A percentile compares a stretch with the other conserved stretches of the same genome.
Conservation (phyloP, 1,284 basidiomycete species). For the Pseudozyma tsukubaensis region DNA sequence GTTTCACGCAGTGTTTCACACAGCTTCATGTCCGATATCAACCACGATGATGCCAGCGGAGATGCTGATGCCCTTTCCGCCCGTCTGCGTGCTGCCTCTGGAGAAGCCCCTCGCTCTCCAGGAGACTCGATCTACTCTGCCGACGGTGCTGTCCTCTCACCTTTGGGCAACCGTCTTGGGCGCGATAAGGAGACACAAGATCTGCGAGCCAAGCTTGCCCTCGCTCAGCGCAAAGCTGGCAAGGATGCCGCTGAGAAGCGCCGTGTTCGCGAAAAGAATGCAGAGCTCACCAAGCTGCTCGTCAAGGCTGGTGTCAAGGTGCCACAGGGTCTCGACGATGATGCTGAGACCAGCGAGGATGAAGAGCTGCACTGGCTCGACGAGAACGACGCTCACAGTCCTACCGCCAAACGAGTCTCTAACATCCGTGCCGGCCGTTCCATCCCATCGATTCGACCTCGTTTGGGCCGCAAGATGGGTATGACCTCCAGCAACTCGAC, state of each 20-base stretch:
- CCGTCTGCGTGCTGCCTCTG: conserved; percentile 38
- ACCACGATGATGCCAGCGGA: conserved; percentile 33
- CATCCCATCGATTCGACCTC: conserved; percentile 26
- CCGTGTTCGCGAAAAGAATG: conserved; percentile 59
- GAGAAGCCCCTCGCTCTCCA: conserved; percentile 41
- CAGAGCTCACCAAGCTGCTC: conserved; percentile 55
- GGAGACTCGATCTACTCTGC: conserved; percentile 48
- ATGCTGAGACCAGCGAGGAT: conserved; percentile 57
- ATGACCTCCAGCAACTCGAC: conserved; percentile 44
- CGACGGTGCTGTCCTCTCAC: conserved; percentile 42
- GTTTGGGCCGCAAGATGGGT: conserved; percentile 39
- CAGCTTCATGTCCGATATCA: conserved; percentile 51
- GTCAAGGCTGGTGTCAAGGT: conserved; percentile 54
- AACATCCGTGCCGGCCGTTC: conserved; percentile 32
- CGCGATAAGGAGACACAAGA: conserved; percentile 59
- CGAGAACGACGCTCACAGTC: conserved; percentile 38
- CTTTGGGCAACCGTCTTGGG: conserved; percentile 43
- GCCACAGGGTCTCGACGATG: conserved; percentile 51
- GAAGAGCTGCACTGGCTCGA: conserved; percentile 47
- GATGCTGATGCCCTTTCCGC: conserved; percentile 38
- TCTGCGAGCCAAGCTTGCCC: conserved; percentile 59
- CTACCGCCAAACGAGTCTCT: conserved; percentile 30
- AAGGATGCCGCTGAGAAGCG: conserved; percentile 64
- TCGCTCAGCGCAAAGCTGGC: conserved; percentile 62
- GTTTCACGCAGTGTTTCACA: conserved; percentile 50